These are phyloP conservation scores for Trichosporon asahii DNA, from an alignment of 1,284 basidiomycete species.

Conservation along the genomic window DNA sequence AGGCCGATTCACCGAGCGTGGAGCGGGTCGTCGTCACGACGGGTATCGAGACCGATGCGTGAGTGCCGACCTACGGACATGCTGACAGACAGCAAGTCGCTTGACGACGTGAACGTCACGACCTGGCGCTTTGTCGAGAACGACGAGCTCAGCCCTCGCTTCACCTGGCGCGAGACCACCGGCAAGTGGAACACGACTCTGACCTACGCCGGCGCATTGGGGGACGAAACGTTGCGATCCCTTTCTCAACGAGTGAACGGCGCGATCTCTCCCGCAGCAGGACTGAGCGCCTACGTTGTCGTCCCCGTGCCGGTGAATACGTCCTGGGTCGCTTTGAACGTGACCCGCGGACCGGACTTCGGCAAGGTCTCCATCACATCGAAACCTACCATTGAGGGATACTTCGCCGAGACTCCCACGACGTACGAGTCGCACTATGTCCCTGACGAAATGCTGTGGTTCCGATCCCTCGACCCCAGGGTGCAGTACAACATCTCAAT, in stretches of 20 bases:
- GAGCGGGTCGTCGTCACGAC: not conserved
- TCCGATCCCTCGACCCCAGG: constrained; percentile 1
- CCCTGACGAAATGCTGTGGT: not conserved
- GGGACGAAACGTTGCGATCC: not conserved
- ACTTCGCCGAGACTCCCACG: not conserved
- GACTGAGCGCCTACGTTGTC: not conserved
- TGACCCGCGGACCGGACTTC: not conserved
- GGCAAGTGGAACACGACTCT: not conserved
- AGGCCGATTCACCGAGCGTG: not conserved
- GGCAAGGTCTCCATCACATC: not conserved
- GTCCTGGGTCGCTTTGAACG: constrained; percentile 1
- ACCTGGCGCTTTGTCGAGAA: not conserved
- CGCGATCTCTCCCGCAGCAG: not conserved
- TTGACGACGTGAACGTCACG: not conserved
- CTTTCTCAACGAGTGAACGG: not conserved
- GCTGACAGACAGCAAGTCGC: not conserved
- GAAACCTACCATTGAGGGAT: not conserved
- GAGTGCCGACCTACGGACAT: not conserved
- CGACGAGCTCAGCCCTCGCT: not conserved
- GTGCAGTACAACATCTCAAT: not conserved
- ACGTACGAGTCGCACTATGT: not conserved
- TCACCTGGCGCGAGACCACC: not conserved
- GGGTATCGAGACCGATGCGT: not conserved
- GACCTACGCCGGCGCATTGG: not conserved
- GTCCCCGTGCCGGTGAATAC: not conserved